Percentiles rank a stretch among this genome's conserved stretches.
These are phyloP conservation scores for Cyberlindnera meyerae DNA, from an alignment of 805 yeast genomes.

Conservation along the genomic window DNA sequence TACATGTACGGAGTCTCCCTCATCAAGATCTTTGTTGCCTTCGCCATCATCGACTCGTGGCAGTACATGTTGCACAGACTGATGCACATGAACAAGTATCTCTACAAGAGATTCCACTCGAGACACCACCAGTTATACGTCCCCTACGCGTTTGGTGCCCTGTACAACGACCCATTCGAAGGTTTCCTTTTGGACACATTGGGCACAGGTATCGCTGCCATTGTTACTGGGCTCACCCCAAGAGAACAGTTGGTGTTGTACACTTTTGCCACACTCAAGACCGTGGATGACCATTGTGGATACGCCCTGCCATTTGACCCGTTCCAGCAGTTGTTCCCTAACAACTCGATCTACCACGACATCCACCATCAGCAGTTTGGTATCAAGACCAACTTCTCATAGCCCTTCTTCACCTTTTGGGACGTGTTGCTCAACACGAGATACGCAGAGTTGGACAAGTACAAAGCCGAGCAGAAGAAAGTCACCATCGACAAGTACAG, in stretches of 20 bases:
- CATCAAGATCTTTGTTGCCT: slow-evolving; percentile 55
- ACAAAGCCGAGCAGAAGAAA: slow-evolving; percentile 58
- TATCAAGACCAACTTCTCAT: slow-evolving; percentile 85
- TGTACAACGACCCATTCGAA: slow-evolving; percentile 90
- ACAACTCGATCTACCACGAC: slow-evolving; percentile 93
- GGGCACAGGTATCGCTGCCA: slow-evolving; percentile 83
- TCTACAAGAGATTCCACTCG: slow-evolving; percentile 83
- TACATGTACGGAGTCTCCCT: slow-evolving; percentile 64
- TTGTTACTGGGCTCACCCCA: slow-evolving; percentile 58
- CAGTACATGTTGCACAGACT: slow-evolving; percentile 84
- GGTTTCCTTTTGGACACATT: slow-evolving; percentile 88
- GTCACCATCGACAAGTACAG: slow-evolving; percentile 64
- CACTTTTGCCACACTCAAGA: slow-evolving; percentile 89
- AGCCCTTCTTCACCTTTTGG: slow-evolving; percentile 96
- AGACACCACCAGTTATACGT: slow-evolving; percentile 92
- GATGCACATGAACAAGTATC: slow-evolving; percentile 77
- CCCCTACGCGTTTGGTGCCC: slow-evolving; percentile 95
- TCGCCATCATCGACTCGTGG: slow-evolving; percentile 86
- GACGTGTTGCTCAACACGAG: slow-evolving; percentile 69
- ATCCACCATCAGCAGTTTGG: slow-evolving; percentile 98
- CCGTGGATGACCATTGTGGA: slow-evolving; percentile 99
- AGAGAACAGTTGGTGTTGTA: slow-evolving; percentile 73
- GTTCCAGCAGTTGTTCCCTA: slow-evolving; percentile 87
- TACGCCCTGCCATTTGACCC: slow-evolving; percentile 88
- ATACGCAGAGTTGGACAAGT: slow-evolving; percentile 60